A percentile compares a stretch with the other conserved stretches of the same genome.
Conservation (phyloP, 208 protist species). For the Acanthamoeba lenticulata region DNA sequence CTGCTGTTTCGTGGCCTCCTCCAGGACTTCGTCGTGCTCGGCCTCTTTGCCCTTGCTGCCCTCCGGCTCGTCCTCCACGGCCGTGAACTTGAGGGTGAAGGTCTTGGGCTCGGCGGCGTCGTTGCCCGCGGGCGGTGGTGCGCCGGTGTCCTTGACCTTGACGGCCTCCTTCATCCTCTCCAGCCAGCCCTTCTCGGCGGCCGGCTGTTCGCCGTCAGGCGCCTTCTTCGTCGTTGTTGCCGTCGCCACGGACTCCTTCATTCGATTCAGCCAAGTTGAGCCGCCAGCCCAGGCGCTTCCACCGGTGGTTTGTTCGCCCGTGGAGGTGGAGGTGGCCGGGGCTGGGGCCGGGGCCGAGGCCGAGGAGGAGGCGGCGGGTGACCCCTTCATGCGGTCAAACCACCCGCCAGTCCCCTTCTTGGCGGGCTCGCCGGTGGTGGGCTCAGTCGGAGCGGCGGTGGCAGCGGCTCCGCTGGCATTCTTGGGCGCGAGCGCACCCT, state of each 20-base stretch:
- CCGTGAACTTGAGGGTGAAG: conserved; percentile 34
- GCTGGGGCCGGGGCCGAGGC: not conserved
- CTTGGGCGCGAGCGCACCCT: not conserved
- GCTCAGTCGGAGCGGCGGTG: not conserved
- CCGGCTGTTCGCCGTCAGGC: not conserved
- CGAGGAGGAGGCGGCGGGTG: not conserved
- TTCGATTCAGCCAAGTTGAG: not conserved
- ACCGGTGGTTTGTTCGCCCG: too few relatives aligned
- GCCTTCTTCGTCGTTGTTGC: not conserved
- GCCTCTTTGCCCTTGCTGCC: not conserved
- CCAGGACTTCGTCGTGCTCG: not conserved
- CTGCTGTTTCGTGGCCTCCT: not conserved
- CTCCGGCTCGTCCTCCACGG: not conserved
- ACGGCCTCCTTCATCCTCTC: conserved; percentile 20
- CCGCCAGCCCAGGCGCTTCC: too few relatives aligned
- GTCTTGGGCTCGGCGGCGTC: not conserved
- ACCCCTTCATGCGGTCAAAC: not conserved
- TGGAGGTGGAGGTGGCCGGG: not conserved
- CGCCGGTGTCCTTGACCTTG: not conserved
- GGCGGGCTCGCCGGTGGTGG: not conserved
- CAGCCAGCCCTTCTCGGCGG: conserved; percentile 22
- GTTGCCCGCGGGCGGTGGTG: not conserved
- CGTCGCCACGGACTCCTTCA: conserved; percentile 22
- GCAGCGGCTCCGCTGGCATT: not conserved
- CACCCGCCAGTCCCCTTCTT: not conserved